Evolutionary conservation across 2,329 filamentous ascomycete species (phyloP).

Genomic region (Monosporascus sp.): DNA sequence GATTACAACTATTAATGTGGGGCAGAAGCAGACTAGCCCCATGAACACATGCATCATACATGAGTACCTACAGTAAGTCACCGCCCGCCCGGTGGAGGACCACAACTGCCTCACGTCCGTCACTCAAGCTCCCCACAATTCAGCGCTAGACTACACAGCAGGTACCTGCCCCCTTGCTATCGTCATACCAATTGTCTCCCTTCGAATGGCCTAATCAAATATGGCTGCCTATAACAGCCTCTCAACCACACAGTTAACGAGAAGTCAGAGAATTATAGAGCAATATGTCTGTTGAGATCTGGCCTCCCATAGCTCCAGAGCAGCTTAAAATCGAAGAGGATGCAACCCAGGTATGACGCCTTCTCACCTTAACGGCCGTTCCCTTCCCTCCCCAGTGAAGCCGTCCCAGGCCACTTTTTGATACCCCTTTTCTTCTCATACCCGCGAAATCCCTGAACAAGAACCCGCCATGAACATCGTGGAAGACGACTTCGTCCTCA

Average conservation of each 20-base stretch:
- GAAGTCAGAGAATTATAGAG: neutral
- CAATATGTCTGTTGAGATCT: slow-evolving; percentile 53
- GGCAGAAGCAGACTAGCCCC: slow-evolving; percentile 4
- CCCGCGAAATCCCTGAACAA: no score
- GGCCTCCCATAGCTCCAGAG: slow-evolving; percentile 46
- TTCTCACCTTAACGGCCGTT: slow-evolving; percentile 1
- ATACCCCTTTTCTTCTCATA: neutral
- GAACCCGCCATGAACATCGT: slow-evolving; percentile 24
- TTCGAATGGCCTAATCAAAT: slow-evolving; percentile 11
- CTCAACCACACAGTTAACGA: neutral
- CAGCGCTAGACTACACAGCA: neutral
- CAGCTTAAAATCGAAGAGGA: slow-evolving; percentile 46
- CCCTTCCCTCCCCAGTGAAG: neutral
- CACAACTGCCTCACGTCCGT: no score
- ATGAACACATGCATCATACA: slow-evolving; percentile 3
- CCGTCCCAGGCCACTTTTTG: neutral
- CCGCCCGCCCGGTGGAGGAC: slow-evolving; percentile 1
- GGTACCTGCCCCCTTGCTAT: neutral
- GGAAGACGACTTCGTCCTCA: slow-evolving; percentile 19
- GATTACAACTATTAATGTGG: slow-evolving; percentile 6
- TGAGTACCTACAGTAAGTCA: neutral
- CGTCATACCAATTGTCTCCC: neutral
- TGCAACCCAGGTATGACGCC: slow-evolving; percentile 43
- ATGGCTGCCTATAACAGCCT: slow-evolving; percentile 19
- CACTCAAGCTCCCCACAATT: slow-evolving; percentile 7